These are phyloP conservation scores for Phytophthora vignae DNA, from an alignment of 352 stramenopile species.

Conservation along the genomic window DNA sequence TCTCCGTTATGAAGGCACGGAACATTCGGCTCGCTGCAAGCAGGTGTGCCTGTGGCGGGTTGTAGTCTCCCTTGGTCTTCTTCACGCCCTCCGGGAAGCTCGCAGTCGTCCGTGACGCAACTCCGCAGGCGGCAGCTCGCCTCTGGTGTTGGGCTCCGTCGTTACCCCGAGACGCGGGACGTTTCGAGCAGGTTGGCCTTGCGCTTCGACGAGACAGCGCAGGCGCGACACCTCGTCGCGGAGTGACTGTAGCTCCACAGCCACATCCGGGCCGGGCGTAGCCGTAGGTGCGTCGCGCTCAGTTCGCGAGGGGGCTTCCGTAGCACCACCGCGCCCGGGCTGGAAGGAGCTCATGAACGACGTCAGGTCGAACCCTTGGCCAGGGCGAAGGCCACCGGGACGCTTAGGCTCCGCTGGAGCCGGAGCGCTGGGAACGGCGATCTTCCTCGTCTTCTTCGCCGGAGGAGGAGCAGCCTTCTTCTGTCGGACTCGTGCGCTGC, in stretches of 20 bases:
- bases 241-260: background rate
- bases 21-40: background rate
- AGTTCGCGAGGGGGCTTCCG: background rate
- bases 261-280: background rate
- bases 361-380: background rate
- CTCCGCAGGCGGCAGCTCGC: background rate
- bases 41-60: background rate
- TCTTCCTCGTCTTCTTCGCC: background rate
- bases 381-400: background rate
- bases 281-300: background rate
- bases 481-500: background rate
- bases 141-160: background rate
- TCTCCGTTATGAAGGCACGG: background rate
- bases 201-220: background rate
- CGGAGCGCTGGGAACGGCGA: background rate
- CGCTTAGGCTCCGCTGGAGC: background rate
- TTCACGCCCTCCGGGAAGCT: background rate
- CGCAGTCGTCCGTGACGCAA: background rate
- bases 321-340: background rate
- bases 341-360: background rate
- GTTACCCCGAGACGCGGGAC: background rate
- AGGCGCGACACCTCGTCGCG: background rate
- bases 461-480: background rate
- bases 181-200: background rate
- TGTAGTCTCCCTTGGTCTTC: constrained; percentile 1